phyloP scores from a whole-genome alignment of 1,139 yeast genomes.

The Suhomyces wounanorum region DNA sequence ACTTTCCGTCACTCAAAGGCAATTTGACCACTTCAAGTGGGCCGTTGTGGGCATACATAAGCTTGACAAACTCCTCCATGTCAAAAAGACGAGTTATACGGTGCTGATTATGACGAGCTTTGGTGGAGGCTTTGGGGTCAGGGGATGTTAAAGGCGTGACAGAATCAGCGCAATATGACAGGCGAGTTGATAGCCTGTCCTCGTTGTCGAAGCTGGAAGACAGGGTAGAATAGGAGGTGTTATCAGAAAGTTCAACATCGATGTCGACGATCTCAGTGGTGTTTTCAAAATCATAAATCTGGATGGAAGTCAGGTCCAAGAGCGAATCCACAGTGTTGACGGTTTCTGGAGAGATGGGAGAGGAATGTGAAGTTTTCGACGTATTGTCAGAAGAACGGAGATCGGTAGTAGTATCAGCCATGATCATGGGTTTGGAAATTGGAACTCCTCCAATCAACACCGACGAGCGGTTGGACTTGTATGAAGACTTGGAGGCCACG shows the following conservation, averaged over 20 bases:
- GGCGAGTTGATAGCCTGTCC: not conserved
- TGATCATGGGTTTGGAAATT: constrained; percentile 10
- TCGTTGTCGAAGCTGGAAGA: constrained; percentile 1
- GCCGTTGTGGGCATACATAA: constrained; percentile 17
- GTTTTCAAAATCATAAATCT: constrained; percentile 22
- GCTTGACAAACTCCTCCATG: constrained; percentile 25
- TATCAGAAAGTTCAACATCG: constrained; percentile 12
- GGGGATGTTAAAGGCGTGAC: not conserved
- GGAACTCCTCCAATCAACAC: constrained; percentile 10
- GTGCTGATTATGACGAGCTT: constrained; percentile 15
- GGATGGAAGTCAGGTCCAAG: constrained; percentile 26
- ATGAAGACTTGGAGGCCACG: constrained; percentile 9
- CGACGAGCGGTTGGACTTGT: constrained; percentile 10
- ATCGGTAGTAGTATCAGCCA: constrained; percentile 2
- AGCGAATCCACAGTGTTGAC: constrained; percentile 22
- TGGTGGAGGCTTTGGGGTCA: not conserved
- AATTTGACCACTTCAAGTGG: constrained; percentile 15
- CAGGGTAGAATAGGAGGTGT: constrained; percentile 6
- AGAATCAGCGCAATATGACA: not conserved
- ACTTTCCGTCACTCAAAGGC: constrained; percentile 28
- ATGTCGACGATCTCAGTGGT: constrained; percentile 6
- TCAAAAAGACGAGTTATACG: constrained; percentile 28
- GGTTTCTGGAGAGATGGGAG: constrained; percentile 17
- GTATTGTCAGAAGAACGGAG: not conserved
- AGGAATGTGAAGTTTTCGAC: constrained; percentile 2